Conservation (phyloP, 108 stramenopile genomes). For the Fragilariopsis cylindrus region DNA sequence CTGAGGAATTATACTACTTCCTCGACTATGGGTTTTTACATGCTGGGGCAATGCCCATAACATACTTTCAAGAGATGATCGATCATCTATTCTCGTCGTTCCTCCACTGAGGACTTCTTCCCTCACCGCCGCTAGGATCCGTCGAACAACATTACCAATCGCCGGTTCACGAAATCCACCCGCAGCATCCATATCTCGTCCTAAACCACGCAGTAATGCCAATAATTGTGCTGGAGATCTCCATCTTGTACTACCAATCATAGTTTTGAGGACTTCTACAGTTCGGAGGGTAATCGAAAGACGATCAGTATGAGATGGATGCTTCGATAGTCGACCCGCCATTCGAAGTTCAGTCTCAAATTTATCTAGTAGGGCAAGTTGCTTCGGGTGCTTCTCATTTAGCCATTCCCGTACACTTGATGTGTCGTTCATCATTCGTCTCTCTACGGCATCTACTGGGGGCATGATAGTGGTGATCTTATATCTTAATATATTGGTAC, state of each 20-base stretch:
- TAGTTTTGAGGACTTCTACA: slow-evolving; percentile 70
- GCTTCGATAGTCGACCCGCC: slow-evolving; percentile 51
- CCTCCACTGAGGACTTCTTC: slow-evolving; percentile 64
- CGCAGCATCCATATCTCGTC: slow-evolving; percentile 71
- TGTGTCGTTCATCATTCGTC: not conserved
- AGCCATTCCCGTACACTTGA: slow-evolving; percentile 24
- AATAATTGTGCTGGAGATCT: slow-evolving; percentile 72
- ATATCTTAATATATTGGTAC: too few relatives aligned
- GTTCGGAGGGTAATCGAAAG: slow-evolving; percentile 63
- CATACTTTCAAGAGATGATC: slow-evolving; percentile 74
- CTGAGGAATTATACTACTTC: slow-evolving; percentile 1
- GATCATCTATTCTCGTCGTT: slow-evolving; percentile 33
- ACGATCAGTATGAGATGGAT: slow-evolving; percentile 43
- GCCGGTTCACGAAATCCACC: slow-evolving; percentile 83
- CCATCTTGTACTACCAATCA: slow-evolving; percentile 87
- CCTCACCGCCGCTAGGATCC: slow-evolving; percentile 79
- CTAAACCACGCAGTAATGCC: slow-evolving; percentile 68
- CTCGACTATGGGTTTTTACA: slow-evolving; percentile 28
- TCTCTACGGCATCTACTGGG: too few relatives aligned
- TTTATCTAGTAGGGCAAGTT: slow-evolving; percentile 58
- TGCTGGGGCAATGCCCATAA: slow-evolving; percentile 88
- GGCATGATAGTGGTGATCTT: too few relatives aligned
- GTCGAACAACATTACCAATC: slow-evolving; percentile 80
- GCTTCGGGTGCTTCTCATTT: slow-evolving; percentile 7
- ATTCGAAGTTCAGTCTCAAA: slow-evolving; percentile 77